Evolutionary conservation across 306 rosid species (phyloP).

Genomic region (Trichosanthes truncata): DNA sequence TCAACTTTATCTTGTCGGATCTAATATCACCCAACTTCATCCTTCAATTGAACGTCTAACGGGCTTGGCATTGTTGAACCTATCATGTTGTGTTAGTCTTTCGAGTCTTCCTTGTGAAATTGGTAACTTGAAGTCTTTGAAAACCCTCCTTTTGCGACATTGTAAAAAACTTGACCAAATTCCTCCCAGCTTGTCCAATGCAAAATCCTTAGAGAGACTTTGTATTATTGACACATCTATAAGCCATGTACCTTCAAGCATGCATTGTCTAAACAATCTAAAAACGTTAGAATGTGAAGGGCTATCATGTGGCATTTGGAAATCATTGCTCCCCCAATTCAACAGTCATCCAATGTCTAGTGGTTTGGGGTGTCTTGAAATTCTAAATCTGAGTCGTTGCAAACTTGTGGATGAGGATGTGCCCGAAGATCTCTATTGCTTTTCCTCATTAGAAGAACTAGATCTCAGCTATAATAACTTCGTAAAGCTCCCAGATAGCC

Average conservation of each 20-base stretch:
- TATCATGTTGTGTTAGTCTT: constrained; percentile 2
- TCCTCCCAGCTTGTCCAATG: not conserved
- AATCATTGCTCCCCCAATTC: not conserved
- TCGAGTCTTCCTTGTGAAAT: constrained; percentile 8
- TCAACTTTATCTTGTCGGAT: constrained; percentile 10
- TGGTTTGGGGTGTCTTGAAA: not conserved
- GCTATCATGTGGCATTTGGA: not conserved
- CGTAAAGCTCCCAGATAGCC: not conserved
- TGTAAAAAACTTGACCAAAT: constrained; percentile 3
- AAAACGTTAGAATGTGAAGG: not conserved
- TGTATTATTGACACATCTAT: not conserved
- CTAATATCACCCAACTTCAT: constrained; percentile 4
- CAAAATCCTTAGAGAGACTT: not conserved
- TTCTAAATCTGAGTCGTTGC: constrained; percentile 1
- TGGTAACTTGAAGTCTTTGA: constrained; percentile 8
- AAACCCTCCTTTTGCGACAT: constrained; percentile 1
- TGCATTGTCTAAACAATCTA: not conserved
- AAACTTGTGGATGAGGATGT: constrained; percentile 10
- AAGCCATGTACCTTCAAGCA: not conserved
- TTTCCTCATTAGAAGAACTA: not conserved
- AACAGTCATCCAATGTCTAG: not conserved
- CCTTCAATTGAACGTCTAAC: not conserved
- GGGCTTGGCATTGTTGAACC: constrained; percentile 6
- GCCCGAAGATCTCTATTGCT: not conserved
- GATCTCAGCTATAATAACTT: not conserved